Evolutionary conservation across 306 rosid species (phyloP).

Genomic region (Hippophae tibetana): DNA sequence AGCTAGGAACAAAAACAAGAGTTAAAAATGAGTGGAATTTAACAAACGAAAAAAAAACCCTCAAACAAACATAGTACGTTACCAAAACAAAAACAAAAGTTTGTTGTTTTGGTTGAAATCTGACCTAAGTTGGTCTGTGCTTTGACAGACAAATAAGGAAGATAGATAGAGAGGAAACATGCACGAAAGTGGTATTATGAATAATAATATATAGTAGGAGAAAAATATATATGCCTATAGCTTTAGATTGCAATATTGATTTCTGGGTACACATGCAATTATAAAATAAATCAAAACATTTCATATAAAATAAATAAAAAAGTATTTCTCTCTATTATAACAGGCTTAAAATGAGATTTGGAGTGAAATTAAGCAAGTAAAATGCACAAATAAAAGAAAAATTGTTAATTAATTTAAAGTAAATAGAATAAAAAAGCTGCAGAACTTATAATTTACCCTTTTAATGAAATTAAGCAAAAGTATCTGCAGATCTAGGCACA

Average conservation of each 20-base stretch:
- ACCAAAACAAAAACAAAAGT: neutral
- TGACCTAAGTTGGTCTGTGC: constrained; percentile 39
- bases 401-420: neutral
- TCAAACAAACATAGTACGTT: neutral
- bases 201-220: no score
- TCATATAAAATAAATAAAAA: no score
- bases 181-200: constrained; percentile 32
- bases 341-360: no score
- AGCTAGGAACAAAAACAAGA: neutral
- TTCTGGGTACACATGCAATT: no score
- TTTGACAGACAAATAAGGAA: constrained; percentile 49
- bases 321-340: no score
- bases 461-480: neutral
- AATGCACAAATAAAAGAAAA: neutral
- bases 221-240: no score
- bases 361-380: no score
- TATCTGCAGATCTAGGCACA: constrained; percentile 9
- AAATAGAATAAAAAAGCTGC: constrained; percentile 17
- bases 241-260: no score
- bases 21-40: no score
- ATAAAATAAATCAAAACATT: no score
- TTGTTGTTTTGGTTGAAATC: constrained; percentile 28
- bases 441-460: neutral
- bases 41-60: neutral
- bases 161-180: constrained; percentile 26